These are phyloP conservation scores for Neopestalotiopsis clavispora DNA, from an alignment of 2,329 filamentous ascomycete genomes.

Conservation along the genomic window DNA sequence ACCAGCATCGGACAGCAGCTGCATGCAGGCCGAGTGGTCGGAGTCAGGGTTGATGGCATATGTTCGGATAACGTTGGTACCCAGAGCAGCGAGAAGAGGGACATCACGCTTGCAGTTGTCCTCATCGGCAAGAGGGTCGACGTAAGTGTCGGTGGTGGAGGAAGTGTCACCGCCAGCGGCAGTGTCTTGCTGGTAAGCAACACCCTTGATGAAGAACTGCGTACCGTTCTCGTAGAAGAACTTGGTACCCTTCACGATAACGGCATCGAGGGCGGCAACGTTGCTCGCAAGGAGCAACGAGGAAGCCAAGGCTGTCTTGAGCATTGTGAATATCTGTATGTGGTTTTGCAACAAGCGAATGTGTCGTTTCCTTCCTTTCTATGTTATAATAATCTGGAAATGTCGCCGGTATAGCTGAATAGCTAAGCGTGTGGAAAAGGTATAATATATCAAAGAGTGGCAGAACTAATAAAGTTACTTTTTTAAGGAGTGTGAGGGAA, in stretches of 20 bases:
- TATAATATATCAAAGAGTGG: constrained; percentile 2
- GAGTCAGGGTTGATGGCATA: constrained; percentile 74
- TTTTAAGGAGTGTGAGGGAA: constrained; percentile 14
- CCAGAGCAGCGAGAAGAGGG: constrained; percentile 66
- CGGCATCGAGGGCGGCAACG: constrained; percentile 34
- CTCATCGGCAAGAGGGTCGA: constrained; percentile 71
- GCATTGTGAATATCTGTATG: constrained; percentile 26
- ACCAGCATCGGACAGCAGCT: constrained; percentile 68
- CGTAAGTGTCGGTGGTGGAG: constrained; percentile 54
- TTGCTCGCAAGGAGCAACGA: constrained; percentile 33
- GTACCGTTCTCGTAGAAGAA: constrained; percentile 73
- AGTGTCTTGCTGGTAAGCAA: constrained; percentile 76
- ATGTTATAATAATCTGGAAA: not conserved
- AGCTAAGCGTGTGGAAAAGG: not conserved
- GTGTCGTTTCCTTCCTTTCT: not conserved
- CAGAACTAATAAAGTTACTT: constrained; percentile 11
- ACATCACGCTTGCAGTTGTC: constrained; percentile 72
- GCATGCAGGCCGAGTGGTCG: constrained; percentile 75
- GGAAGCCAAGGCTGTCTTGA: constrained; percentile 33
- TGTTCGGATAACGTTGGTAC: constrained; percentile 78
- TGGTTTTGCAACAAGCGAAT: not conserved
- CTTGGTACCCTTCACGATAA: constrained; percentile 39
- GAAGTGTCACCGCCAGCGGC: constrained; percentile 43
- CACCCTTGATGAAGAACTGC: constrained; percentile 68
- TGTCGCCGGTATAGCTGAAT: not conserved